A percentile compares a stretch with the other conserved stretches of the same genome.
Conservation (phyloP, 495 filamentous ascomycete species). For the Parmelia sp. region DNA sequence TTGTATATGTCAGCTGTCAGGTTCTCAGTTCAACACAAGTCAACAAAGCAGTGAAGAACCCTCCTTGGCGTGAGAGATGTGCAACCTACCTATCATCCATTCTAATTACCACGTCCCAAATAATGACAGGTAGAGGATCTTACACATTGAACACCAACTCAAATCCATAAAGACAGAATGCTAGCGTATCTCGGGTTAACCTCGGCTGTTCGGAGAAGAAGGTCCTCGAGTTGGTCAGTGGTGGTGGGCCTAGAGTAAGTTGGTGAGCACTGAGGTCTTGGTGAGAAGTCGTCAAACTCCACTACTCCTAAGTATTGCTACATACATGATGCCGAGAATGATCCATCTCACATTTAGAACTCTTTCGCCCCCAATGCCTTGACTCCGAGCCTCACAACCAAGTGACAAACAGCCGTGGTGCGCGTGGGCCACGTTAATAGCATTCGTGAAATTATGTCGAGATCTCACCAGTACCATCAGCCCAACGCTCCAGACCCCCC, state of each 20-base stretch:
- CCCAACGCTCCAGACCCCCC: constrained; percentile 46
- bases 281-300: not conserved
- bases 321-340: not conserved
- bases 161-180: not conserved
- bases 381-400: not conserved
- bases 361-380: no score
- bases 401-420: not conserved
- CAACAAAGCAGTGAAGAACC: not conserved
- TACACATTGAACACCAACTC: not conserved
- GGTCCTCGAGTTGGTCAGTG: no score
- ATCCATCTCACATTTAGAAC: not conserved
- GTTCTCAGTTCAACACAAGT: not conserved
- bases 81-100: not conserved
- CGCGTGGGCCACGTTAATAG: not conserved
- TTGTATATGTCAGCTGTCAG: not conserved
- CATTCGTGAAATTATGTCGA: constrained; percentile 25
- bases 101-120: not conserved
- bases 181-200: not conserved
- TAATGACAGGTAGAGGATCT: not conserved
- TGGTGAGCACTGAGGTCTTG: not conserved
- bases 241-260: no score
- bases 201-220: not conserved
- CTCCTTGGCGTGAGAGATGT: not conserved
- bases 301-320: not conserved
- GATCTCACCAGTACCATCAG: constrained; percentile 37